Conservation (phyloP, 768 basidiomycete species). For the Lentinus tigrinus region DNA sequence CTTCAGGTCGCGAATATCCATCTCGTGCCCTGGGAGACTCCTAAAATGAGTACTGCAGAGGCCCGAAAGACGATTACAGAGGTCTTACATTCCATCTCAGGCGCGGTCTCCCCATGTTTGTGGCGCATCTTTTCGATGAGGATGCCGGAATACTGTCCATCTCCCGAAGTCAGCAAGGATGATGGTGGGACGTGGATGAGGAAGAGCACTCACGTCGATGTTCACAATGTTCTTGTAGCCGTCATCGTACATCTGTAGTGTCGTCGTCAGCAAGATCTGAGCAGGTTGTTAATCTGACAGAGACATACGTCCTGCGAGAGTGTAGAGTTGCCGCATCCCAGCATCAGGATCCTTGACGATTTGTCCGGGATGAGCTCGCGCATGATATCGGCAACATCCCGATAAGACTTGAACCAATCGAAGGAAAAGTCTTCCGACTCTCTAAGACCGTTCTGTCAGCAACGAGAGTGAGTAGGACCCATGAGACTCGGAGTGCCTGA, state of each 20-base stretch:
- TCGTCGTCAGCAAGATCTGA: not conserved
- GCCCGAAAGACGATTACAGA: not conserved
- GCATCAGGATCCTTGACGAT: constrained; percentile 64
- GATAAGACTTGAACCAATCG: constrained; percentile 88
- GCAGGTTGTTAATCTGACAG: not conserved
- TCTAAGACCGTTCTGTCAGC: too few relatives aligned
- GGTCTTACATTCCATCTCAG: constrained; percentile 69
- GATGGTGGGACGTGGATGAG: not conserved
- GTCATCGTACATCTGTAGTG: constrained; percentile 77
- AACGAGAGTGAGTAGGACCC: too few relatives aligned
- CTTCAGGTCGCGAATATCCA: constrained; percentile 72
- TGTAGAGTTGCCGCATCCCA: constrained; percentile 83
- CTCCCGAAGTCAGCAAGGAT: not conserved
- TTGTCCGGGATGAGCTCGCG: constrained; percentile 63
- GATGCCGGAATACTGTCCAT: constrained; percentile 66
- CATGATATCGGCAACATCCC: constrained; percentile 63
- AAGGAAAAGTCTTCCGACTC: constrained; percentile 60
- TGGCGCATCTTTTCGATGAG: constrained; percentile 73
- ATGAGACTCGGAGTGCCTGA: constrained; percentile 38
- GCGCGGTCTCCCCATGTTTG: constrained; percentile 47
- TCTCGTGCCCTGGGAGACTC: constrained; percentile 82
- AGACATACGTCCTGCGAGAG: constrained; percentile 69
- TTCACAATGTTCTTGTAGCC: constrained; percentile 82
- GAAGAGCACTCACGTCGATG: constrained; percentile 54
- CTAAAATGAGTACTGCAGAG: too few relatives aligned